Base-by-base conservation (phyloP, 371 early-diverging fungal species). In the Apophysomyces trapeziformis region DNA sequence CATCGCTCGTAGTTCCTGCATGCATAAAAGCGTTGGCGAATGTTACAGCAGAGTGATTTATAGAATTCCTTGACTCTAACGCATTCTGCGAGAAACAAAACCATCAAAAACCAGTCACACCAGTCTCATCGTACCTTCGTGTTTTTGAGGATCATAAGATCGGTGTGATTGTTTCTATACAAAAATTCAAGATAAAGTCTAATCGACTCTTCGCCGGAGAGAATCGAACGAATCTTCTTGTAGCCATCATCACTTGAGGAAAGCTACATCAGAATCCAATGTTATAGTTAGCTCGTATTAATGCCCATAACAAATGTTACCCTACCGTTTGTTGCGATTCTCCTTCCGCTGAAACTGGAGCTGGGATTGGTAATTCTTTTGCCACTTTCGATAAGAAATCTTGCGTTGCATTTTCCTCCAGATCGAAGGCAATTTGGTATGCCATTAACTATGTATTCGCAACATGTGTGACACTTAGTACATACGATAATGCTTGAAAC, bases 11-110 rank as follows among this genome's bases (percentile, higher is more conserved):
- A 7, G 99, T 99, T 63, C 99, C 99, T 18, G 96, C 92, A 73
- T 96, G 94, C 97, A 98, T 96, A 67, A 99, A 93, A 0, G 99
- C 97, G 68, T 99, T 99, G 59, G 97, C 93, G 75, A 99, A 93
- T n/a, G 96, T 92, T 18, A 99, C 88, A 13, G 98, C 96, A 41
- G 93, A 92, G 80, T 99, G 99, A 67, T 91, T 95, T 35, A 96
- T 87, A 5, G 97, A 96, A 71, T 89, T 92, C 58, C 97, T 89
- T 13, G 95, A 89, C 69, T 98, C 99, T 46, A 98, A 79, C 13
- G 90, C 87, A 64, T 90, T 87, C 89, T 92, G 68, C 14, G 54
- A 63, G 14, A 11, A 39, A 59, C 9, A 64, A 39, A 57, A 36
- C 18, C 7, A 7, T 43, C 26, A 14, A 7, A 16, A 44, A 26